Conservation (phyloP, 2,329 filamentous ascomycete species). For the Alternaria angustiovoidea region DNA sequence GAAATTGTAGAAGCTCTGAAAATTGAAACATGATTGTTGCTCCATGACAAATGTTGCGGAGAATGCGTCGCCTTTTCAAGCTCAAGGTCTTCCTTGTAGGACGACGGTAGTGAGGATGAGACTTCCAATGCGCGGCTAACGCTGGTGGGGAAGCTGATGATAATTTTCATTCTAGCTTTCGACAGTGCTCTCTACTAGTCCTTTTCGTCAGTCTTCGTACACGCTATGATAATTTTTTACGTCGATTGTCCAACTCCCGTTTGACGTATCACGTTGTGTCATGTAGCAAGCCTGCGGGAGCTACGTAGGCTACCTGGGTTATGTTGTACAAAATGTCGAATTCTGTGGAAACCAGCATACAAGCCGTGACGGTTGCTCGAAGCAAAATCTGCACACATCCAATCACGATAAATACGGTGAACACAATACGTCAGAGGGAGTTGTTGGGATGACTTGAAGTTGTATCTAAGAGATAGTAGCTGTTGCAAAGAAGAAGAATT, state of each 20-base stretch:
- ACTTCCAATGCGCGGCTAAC: constrained; percentile 18
- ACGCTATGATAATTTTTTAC: constrained; percentile 9
- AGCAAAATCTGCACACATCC: neutral
- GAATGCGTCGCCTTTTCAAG: constrained; percentile 28
- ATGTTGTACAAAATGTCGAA: neutral
- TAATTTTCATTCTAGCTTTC: neutral
- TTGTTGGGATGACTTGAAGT: neutral
- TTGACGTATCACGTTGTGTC: constrained; percentile 28
- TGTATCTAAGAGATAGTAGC: neutral
- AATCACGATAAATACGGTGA: neutral
- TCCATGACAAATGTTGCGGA: neutral
- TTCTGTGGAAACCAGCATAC: neutral
- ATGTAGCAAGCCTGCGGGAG: constrained; percentile 17
- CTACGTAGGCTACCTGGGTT: constrained; percentile 16
- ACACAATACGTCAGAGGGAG: neutral
- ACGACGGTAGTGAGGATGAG: constrained; percentile 13
- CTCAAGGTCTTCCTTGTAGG: constrained; percentile 15
- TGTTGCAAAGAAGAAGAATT: neutral
- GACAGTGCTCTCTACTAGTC: constrained; percentile 5
- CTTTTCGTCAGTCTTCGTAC: constrained; percentile 23
- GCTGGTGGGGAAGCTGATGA: constrained; percentile 9
- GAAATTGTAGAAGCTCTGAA: neutral
- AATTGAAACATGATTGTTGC: constrained; percentile 10
- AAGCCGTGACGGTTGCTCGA: neutral
- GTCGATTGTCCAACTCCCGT: constrained; percentile 12